Conservation (phyloP, 192 early-diverging fungal species). For the Umbelopsis ramanniana region DNA sequence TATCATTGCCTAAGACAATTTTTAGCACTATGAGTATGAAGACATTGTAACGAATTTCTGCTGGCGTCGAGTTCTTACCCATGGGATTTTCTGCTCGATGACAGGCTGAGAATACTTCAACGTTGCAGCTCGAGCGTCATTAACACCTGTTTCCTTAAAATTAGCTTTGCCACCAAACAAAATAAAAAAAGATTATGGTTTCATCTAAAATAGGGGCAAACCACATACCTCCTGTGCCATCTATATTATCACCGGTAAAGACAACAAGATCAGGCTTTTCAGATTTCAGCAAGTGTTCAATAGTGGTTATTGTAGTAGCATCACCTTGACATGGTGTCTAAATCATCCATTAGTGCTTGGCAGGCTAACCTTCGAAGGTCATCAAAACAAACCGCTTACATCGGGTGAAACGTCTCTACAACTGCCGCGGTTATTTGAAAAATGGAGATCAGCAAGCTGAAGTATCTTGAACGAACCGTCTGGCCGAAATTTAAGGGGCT, state of each 20-base stretch:
- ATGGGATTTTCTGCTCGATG: conserved; percentile 27
- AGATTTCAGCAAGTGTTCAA: conserved; percentile 46
- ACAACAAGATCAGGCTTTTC: conserved; percentile 52
- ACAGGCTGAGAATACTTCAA: conserved; percentile 33
- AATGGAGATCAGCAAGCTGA: conserved; percentile 52
- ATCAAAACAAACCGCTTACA: conserved; percentile 27
- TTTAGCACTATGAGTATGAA: background rate
- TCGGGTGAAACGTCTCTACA: conserved; percentile 38
- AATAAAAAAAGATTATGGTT: background rate
- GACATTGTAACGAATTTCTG: background rate
- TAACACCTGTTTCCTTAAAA: conserved; percentile 11
- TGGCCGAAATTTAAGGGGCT: conserved; percentile 36
- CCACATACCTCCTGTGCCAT: conserved; percentile 27
- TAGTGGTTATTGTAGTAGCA: conserved; percentile 39
- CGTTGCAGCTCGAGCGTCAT: conserved; percentile 30
- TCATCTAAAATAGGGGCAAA: background rate
- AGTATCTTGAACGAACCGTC: conserved; percentile 53
- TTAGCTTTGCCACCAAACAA: background rate
- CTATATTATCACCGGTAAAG: conserved; percentile 50
- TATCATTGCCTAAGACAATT: conserved; percentile 37
- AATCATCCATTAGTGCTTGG: background rate
- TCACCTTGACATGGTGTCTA: conserved; percentile 50
- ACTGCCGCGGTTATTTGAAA: conserved; percentile 45
- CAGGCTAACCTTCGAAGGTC: background rate
- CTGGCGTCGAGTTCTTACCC: conserved; percentile 6